Conservation (phyloP, 352 stramenopile genomes). For the Globisporangium emineosum region DNA sequence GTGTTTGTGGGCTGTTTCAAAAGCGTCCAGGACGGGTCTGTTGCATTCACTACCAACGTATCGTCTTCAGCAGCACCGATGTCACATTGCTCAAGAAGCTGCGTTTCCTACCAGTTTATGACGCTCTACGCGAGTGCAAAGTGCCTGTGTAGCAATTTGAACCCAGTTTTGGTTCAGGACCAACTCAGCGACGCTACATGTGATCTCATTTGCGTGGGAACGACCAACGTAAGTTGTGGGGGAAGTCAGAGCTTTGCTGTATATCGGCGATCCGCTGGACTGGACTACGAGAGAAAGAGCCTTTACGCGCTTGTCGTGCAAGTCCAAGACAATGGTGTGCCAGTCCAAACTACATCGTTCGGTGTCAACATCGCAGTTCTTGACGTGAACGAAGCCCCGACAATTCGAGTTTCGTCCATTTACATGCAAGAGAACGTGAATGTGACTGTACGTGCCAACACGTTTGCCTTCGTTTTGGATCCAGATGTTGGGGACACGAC, state of each 20-base stretch:
- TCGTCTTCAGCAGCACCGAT: background rate
- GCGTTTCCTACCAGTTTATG: conserved; percentile 25
- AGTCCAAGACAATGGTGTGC: conserved; percentile 10
- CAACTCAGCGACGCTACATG: conserved; percentile 8
- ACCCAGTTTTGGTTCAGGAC: conserved; percentile 5
- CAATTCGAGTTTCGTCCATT: conserved; percentile 3
- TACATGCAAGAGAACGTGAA: conserved; percentile 9
- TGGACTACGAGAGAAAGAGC: conserved; percentile 24
- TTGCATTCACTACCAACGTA: background rate
- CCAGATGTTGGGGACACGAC: background rate
- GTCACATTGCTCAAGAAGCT: conserved; percentile 17
- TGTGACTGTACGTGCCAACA: background rate
- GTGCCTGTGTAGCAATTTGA: conserved; percentile 25
- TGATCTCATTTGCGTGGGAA: conserved; percentile 16
- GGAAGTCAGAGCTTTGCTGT: conserved; percentile 20
- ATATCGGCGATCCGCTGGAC: conserved; percentile 20
- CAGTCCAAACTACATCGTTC: conserved; percentile 4
- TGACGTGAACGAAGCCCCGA: conserved; percentile 14
- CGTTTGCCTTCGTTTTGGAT: conserved; percentile 3
- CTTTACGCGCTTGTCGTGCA: background rate
- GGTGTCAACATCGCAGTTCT: conserved; percentile 1
- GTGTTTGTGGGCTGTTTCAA: conserved; percentile 13
- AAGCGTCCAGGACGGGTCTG: background rate
- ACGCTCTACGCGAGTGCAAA: conserved; percentile 15
- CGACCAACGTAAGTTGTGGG: conserved; percentile 21